Conservation (phyloP, 768 basidiomycete species). For the Cantharellus anzutake region DNA sequence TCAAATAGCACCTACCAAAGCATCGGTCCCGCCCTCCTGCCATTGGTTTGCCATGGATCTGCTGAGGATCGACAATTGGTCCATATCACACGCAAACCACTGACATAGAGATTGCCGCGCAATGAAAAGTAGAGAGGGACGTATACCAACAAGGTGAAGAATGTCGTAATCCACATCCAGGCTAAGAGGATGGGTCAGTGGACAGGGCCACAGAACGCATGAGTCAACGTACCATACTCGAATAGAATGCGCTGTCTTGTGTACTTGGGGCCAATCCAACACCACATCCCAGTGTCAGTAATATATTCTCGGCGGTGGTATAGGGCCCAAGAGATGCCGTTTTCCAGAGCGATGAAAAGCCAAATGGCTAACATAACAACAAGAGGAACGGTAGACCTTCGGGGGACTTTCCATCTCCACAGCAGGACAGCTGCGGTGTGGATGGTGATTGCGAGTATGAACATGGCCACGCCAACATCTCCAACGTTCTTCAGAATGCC, state of each 20-base stretch:
- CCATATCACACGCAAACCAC: background rate
- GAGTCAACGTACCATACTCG: slow-evolving; percentile 7
- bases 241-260: background rate
- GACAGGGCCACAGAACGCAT: slow-evolving; percentile 24
- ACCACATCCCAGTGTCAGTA: slow-evolving; percentile 1
- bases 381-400: background rate
- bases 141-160: slow-evolving; percentile 26
- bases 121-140: slow-evolving; percentile 27
- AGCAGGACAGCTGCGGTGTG: slow-evolving; percentile 5
- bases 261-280: slow-evolving; percentile 6
- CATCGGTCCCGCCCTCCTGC: background rate
- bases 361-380: slow-evolving; percentile 5
- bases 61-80: background rate
- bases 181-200: slow-evolving; percentile 12
- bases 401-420: background rate
- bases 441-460: slow-evolving; percentile 5
- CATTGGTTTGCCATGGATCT: background rate
- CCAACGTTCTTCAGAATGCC: background rate
- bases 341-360: slow-evolving; percentile 2
- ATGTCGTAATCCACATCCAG: slow-evolving; percentile 32
- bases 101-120: slow-evolving; percentile 17
- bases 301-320: background rate
- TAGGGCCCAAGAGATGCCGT: background rate
- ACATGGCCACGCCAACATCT: background rate
- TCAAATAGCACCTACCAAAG: background rate